Evolutionary conservation across 2,329 filamentous ascomycete genomes (phyloP).

Genomic region (Alternaria tenuissima): DNA sequence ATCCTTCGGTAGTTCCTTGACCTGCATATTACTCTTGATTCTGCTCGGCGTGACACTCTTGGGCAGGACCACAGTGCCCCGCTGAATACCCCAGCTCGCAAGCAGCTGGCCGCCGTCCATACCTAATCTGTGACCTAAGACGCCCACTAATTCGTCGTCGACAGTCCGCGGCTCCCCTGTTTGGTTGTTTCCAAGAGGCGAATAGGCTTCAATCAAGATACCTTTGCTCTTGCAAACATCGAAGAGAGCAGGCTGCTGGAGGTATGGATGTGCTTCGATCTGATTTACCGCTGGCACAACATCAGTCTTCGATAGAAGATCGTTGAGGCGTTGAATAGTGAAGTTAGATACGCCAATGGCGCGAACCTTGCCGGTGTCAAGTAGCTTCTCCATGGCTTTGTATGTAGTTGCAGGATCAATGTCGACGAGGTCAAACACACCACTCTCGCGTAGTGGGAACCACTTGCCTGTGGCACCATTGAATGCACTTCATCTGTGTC

Average conservation of each 20-base stretch:
- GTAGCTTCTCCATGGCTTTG: slow-evolving; percentile 72
- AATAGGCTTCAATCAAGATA: slow-evolving; percentile 77
- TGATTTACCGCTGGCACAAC: slow-evolving; percentile 72
- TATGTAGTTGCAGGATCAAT: slow-evolving; percentile 84
- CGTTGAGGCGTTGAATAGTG: slow-evolving; percentile 77
- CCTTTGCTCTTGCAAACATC: slow-evolving; percentile 73
- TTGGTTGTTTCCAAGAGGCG: slow-evolving; percentile 71
- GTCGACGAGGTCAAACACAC: slow-evolving; percentile 74
- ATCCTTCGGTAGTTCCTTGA: slow-evolving; percentile 71
- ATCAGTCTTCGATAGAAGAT: slow-evolving; percentile 67
- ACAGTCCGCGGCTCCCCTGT: slow-evolving; percentile 65
- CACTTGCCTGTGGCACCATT: slow-evolving; percentile 46
- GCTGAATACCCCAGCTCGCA: slow-evolving; percentile 78
- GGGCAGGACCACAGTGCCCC: slow-evolving; percentile 82
- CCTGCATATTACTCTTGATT: slow-evolving; percentile 76
- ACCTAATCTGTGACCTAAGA: slow-evolving; percentile 56
- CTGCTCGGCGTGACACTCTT: slow-evolving; percentile 78
- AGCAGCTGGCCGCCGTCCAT: slow-evolving; percentile 77
- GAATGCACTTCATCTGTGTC: slow-evolving; percentile 20
- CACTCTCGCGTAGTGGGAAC: slow-evolving; percentile 52
- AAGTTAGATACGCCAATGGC: slow-evolving; percentile 89
- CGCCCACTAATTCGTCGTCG: slow-evolving; percentile 45
- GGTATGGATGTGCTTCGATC: slow-evolving; percentile 59
- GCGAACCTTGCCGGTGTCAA: slow-evolving; percentile 71
- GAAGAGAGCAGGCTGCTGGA: slow-evolving; percentile 58